Evolutionary conservation across 176 grass and related monocot species (phyloP).

Genomic region (Oryza officinalis): DNA sequence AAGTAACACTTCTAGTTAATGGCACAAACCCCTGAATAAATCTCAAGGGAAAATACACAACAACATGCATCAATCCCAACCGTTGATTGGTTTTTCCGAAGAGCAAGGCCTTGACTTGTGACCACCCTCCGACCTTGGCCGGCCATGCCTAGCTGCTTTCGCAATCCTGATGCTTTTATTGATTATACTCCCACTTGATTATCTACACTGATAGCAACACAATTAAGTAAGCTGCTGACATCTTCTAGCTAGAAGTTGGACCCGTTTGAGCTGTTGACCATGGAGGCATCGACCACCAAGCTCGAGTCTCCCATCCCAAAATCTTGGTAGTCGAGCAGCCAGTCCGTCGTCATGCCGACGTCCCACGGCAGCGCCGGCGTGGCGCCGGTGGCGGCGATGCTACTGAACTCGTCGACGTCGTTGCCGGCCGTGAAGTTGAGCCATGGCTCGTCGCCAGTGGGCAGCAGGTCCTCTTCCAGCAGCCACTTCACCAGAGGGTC

Average conservation of each 20-base stretch:
- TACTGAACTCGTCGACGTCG: slow-evolving; percentile 44
- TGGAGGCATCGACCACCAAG: slow-evolving; percentile 23
- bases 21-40: slow-evolving; percentile 20
- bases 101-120: not conserved
- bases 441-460: slow-evolving; percentile 60
- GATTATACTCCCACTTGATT: slow-evolving; percentile 10
- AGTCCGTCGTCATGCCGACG: slow-evolving; percentile 46
- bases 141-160: slow-evolving; percentile 1
- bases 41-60: not conserved
- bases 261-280: slow-evolving; percentile 52
- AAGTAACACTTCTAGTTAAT: slow-evolving; percentile 25
- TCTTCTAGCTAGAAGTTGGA: slow-evolving; percentile 48
- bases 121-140: slow-evolving; percentile 13
- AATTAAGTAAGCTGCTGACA: slow-evolving; percentile 23
- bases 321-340: slow-evolving; percentile 82
- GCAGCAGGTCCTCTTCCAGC: slow-evolving; percentile 57
- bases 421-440: slow-evolving; percentile 27
- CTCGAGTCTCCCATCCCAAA: slow-evolving; percentile 49
- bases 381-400: not conserved
- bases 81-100: not conserved
- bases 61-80: slow-evolving; percentile 26
- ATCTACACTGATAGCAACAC: slow-evolving; percentile 43
- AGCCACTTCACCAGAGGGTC: slow-evolving; percentile 62
- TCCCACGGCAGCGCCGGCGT: slow-evolving; percentile 45
- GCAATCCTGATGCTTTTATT: slow-evolving; percentile 20